Conservation (phyloP, 106 monocot species). For the Hemerocallis citrina region DNA sequence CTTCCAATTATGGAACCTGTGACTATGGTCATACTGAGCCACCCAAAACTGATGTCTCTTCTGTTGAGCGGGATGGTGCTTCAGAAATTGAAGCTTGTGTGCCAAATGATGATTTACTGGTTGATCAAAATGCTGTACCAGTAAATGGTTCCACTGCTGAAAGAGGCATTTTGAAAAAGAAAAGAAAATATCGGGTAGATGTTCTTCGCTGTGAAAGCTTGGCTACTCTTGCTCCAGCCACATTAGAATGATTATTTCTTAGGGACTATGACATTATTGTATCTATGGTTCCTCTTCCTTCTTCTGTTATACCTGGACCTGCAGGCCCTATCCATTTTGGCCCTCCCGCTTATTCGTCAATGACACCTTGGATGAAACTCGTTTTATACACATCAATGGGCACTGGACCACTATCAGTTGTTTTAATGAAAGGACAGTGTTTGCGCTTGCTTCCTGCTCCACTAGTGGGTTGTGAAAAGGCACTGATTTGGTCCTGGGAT, state of each 20-base stretch:
- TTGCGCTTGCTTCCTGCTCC: conserved; percentile 87
- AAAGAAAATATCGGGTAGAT: conserved; percentile 68
- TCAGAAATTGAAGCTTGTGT: conserved; percentile 12
- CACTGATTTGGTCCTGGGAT: conserved; percentile 99
- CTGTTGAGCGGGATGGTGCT: conserved; percentile 6
- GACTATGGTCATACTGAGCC: conserved; percentile 2
- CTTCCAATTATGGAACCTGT: conserved; percentile 5
- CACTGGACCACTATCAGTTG: conserved; percentile 76
- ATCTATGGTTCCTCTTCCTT: conserved; percentile 96
- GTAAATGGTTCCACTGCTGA: conserved; percentile 13
- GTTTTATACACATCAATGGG: conserved; percentile 55
- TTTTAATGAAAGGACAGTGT: conserved; percentile 92
- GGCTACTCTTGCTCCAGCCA: conserved; percentile 78
- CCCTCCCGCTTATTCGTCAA: conserved; percentile 86
- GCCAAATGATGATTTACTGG: conserved; percentile 9
- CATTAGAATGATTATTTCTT: conserved; percentile 73
- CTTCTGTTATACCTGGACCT: conserved; percentile 83
- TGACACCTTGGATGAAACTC: conserved; percentile 99
- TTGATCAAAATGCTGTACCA: conserved; percentile 3
- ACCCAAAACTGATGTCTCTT: conserved; percentile 6
- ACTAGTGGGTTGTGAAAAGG: conserved; percentile 84
- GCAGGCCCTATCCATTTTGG: conserved; percentile 94
- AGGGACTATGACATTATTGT: conserved; percentile 92
- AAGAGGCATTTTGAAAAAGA: conserved; percentile 28
- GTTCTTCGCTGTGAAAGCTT: conserved; percentile 97